A percentile compares a stretch with the other conserved stretches of the same genome.
Conservation (phyloP, 169 alveolate species). For the Plasmodium gonderi region DNA sequence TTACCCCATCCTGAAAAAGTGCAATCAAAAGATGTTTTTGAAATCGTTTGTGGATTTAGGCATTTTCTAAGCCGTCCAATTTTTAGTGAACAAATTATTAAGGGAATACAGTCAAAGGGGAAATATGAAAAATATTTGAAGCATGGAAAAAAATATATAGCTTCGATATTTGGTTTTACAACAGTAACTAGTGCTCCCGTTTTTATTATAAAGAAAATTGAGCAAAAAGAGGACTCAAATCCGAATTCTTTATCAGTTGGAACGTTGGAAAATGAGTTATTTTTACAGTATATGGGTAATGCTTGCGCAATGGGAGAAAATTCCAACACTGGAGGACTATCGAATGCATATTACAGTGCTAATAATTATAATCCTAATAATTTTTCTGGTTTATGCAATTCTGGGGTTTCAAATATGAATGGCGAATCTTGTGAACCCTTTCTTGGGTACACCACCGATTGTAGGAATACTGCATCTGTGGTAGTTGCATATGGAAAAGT, state of each 20-base stretch:
- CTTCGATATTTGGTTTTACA: slow-evolving; percentile 85
- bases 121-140: slow-evolving; percentile 76
- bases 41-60: slow-evolving; percentile 94
- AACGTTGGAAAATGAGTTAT: not conserved
- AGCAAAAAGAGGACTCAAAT: not conserved
- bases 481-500: slow-evolving; percentile 91
- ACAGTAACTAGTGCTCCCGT: slow-evolving; percentile 84
- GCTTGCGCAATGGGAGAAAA: not conserved
- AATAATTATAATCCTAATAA: not conserved
- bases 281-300: not conserved
- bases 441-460: not conserved
- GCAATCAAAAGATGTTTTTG: slow-evolving; percentile 87
- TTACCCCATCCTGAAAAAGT: slow-evolving; percentile 80
- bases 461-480: not conserved
- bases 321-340: not conserved
- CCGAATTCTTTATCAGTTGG: not conserved
- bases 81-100: slow-evolving; percentile 81
- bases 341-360: not conserved
- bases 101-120: slow-evolving; percentile 79
- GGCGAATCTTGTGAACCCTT: not conserved
- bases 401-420: not conserved
- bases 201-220: slow-evolving; percentile 18
- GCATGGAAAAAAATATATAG: slow-evolving; percentile 80
- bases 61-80: slow-evolving; percentile 87
- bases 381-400: not conserved